These are phyloP conservation scores for Rhododendron simsii DNA, from an alignment of 148 eudicot species.

Conservation along the genomic window DNA sequence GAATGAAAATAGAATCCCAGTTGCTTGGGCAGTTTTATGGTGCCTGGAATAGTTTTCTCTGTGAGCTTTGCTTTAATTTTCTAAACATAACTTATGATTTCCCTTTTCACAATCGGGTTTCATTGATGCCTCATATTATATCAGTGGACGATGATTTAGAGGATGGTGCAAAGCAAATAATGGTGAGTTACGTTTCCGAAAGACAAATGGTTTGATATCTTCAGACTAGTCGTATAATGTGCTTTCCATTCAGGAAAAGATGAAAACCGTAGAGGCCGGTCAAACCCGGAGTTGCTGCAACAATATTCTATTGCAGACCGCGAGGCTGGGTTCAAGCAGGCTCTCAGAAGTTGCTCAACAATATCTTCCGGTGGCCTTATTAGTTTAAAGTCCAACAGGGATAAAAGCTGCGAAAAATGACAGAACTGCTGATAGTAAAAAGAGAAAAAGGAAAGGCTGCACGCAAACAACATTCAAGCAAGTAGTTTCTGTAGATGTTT, in stretches of 20 bases:
- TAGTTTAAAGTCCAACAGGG: constrained; percentile 1
- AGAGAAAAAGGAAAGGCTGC: background rate
- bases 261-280: background rate
- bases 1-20: background rate
- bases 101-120: background rate
- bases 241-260: constrained; percentile 2
- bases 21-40: background rate
- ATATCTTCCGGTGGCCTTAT: constrained; percentile 9
- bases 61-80: background rate
- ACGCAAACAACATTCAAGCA: background rate
- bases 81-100: background rate
- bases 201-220: background rate
- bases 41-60: background rate
- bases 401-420: background rate
- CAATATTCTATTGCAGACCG: constrained; percentile 9
- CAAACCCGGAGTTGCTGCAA: background rate
- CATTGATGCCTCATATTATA: constrained; percentile 11
- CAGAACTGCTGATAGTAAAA: background rate
- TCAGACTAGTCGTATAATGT: background rate
- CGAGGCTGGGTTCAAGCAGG: constrained; percentile 10
- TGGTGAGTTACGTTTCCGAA: background rate
- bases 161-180: constrained; percentile 15
- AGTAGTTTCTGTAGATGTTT: background rate
- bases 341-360: constrained; percentile 4
- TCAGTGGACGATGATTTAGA: constrained; percentile 12